Evolutionary conservation across 1,139 yeast genomes (phyloP).

Genomic region (Scheffersomyces insectosa): DNA sequence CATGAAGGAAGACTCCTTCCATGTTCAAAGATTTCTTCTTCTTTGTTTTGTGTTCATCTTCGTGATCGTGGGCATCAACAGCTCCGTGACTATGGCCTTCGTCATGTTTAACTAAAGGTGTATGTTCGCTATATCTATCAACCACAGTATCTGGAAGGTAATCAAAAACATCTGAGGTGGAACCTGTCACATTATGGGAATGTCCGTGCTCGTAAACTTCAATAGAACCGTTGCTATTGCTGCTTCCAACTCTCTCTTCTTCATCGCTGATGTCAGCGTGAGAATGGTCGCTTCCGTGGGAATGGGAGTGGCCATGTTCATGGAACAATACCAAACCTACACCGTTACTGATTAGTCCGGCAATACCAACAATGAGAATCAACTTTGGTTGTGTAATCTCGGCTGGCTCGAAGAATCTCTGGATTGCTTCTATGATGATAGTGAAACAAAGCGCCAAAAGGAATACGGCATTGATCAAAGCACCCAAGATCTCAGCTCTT

Average conservation of each 20-base stretch:
- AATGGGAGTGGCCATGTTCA: constrained; percentile 79
- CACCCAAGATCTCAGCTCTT: constrained; percentile 93
- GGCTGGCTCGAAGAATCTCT: constrained; percentile 81
- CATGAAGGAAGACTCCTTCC: constrained; percentile 97
- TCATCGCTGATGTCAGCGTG: constrained; percentile 16
- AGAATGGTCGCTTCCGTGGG: constrained; percentile 32
- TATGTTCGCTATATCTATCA: constrained; percentile 29
- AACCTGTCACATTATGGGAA: constrained; percentile 25
- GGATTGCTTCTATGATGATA: constrained; percentile 89
- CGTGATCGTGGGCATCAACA: constrained; percentile 16
- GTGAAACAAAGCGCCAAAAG: constrained; percentile 89
- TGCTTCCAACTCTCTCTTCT: constrained; percentile 28
- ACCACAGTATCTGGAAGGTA: constrained; percentile 44
- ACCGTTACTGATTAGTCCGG: constrained; percentile 80
- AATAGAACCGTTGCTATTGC: constrained; percentile 2
- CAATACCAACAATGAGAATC: constrained; percentile 76
- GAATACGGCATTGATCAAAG: constrained; percentile 90
- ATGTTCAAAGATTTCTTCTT: constrained; percentile 75
- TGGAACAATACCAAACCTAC: constrained; percentile 87
- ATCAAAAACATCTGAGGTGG: constrained; percentile 29
- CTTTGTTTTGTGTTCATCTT: constrained; percentile 14
- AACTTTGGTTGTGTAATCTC: constrained; percentile 77
- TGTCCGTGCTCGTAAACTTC: constrained; percentile 8
- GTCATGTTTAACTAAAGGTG: constrained; percentile 28
- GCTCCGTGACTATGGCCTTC: constrained; percentile 6